phyloP scores from a whole-genome alignment of 306 rosid genomes.

The cucumber (Cucumis sativus) region DNA sequence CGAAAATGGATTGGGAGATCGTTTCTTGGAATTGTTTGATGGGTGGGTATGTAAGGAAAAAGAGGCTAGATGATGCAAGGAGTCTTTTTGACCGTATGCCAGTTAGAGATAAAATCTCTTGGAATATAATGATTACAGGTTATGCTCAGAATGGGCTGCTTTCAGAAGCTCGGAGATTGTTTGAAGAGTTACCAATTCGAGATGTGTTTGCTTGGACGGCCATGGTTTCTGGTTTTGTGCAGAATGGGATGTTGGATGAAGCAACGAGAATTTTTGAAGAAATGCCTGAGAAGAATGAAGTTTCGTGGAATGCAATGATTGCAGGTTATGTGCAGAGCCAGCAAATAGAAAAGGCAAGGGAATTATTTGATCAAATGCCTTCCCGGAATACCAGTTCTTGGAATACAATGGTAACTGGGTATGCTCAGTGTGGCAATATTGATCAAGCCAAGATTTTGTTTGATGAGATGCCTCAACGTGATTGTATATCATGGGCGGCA shows the following conservation, averaged over 20 bases:
- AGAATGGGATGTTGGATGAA: constrained; percentile 69
- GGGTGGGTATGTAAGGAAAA: constrained; percentile 51
- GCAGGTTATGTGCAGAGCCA: constrained; percentile 61
- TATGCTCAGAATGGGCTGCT: constrained; percentile 58
- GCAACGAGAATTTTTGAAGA: constrained; percentile 33
- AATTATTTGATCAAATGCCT: constrained; percentile 68
- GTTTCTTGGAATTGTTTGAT: constrained; percentile 87
- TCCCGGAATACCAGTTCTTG: constrained; percentile 54
- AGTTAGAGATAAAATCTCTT: constrained; percentile 49
- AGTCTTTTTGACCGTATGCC: constrained; percentile 52
- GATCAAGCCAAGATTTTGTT: constrained; percentile 51
- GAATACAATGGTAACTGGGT: constrained; percentile 76
- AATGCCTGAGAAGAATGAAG: constrained; percentile 54
- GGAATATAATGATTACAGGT: constrained; percentile 77
- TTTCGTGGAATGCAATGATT: constrained; percentile 71
- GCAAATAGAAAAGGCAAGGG: constrained; percentile 45
- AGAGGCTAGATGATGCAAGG: constrained; percentile 40
- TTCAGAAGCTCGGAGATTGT: constrained; percentile 48
- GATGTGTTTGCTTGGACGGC: constrained; percentile 77
- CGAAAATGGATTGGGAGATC: constrained; percentile 49
- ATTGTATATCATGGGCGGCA: constrained; percentile 82
- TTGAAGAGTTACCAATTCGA: constrained; percentile 36
- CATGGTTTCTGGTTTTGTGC: constrained; percentile 70
- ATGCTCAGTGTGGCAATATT: constrained; percentile 48
- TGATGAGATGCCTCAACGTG: constrained; percentile 58